A percentile compares a stretch with the other conserved stretches of the same genome.
Conservation (phyloP, 371 early-diverging fungal species). For the Fennellomyces sp. region DNA sequence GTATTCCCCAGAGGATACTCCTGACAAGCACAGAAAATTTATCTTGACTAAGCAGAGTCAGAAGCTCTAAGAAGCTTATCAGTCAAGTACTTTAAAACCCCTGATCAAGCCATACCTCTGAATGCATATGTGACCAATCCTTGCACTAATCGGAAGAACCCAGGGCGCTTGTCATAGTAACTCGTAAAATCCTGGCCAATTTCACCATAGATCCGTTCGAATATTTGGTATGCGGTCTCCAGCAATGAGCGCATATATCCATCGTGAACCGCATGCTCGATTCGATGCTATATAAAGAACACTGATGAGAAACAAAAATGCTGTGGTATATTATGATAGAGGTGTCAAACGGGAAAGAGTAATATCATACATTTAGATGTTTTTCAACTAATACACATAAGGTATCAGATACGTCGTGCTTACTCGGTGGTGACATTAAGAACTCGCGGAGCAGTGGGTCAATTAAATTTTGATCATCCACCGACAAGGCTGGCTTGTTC, state of each 20-base stretch:
- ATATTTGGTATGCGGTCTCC: constrained; percentile 9
- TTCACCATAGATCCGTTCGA: constrained; percentile 26
- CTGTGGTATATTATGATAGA: background rate
- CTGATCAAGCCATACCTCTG: no score
- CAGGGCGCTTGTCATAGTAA: constrained; percentile 90
- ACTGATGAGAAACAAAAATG: background rate
- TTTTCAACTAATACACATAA: constrained; percentile 4
- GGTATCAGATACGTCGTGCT: constrained; percentile 8
- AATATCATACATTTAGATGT: constrained; percentile 8
- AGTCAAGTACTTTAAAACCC: no score
- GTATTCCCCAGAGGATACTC: constrained; percentile 94
- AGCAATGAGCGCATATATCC: background rate
- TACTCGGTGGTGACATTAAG: constrained; percentile 1
- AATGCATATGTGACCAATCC: constrained; percentile 49
- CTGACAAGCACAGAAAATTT: constrained; percentile 82
- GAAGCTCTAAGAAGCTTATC: no score
- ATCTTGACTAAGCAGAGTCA: constrained; percentile 64
- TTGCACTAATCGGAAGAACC: constrained; percentile 84
- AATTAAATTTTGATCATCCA: background rate
- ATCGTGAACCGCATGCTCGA: background rate
- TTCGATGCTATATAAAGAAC: background rate
- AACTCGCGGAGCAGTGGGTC: background rate
- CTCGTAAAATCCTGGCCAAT: constrained; percentile 93
- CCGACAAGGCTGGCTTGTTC: background rate
- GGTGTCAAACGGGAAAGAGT: background rate